Evolutionary conservation across 495 filamentous ascomycete species (phyloP).

Genomic region (Bryoglossum gracile): DNA sequence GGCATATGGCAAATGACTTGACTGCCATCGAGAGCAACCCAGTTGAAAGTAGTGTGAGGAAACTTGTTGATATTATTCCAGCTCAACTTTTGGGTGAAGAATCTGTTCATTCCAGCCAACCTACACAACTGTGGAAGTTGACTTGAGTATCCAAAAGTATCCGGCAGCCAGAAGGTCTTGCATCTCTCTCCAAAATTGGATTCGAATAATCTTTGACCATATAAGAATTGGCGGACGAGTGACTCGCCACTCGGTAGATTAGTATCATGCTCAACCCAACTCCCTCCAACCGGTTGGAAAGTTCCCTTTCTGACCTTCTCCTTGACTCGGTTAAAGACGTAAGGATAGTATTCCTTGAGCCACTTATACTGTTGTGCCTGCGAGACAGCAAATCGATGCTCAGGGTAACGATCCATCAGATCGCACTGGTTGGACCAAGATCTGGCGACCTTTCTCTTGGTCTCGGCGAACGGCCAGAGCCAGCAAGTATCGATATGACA

Average conservation of each 20-base stretch:
- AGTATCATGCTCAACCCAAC: conserved; percentile 98
- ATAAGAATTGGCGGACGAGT: conserved; percentile 88
- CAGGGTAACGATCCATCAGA: conserved; percentile 88
- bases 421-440: conserved; percentile 97
- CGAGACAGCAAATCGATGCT: conserved; percentile 85
- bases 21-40: conserved; percentile 89
- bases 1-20: conserved; percentile 98
- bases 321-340: conserved; percentile 79
- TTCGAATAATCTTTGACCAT: conserved; percentile 91
- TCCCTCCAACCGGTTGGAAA: conserved; percentile 93
- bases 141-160: conserved; percentile 94
- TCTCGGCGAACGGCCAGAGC: conserved; percentile 99
- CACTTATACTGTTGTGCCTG: conserved; percentile 98
- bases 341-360: conserved; percentile 83
- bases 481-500: conserved; percentile 98
- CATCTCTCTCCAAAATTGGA: conserved; percentile 85
- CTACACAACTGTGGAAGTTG: conserved; percentile 92
- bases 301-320: conserved; percentile 79
- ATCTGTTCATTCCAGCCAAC: conserved; percentile 86
- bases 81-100: conserved; percentile 92
- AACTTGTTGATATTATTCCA: conserved; percentile 99
- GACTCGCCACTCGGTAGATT: conserved; percentile 96
- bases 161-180: conserved; percentile 92
- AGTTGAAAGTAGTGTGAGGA: conserved; percentile 96
- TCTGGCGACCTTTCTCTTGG: conserved; percentile 90